phyloP scores from a whole-genome alignment of 2,329 filamentous ascomycete species.

The Penicillium thymicola region DNA sequence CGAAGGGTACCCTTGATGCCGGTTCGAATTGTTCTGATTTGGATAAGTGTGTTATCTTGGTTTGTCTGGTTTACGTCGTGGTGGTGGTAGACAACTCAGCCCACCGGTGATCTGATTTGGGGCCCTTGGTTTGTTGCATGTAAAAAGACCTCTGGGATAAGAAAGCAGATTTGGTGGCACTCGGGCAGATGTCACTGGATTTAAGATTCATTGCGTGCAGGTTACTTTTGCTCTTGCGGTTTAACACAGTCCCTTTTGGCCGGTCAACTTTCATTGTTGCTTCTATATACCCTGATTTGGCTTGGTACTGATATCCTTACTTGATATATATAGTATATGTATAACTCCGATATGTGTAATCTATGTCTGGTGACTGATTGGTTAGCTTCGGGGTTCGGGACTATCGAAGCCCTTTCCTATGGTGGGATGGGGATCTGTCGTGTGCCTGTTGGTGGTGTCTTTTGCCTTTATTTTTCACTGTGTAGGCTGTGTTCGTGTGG shows the following conservation, averaged over 20 bases:
- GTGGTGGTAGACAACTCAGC: background rate
- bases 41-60: background rate
- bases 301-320: too few species aligned
- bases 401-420: background rate
- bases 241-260: background rate
- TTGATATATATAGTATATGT: background rate
- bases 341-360: too few species aligned
- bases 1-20: too few species aligned
- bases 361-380: background rate
- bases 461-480: rapidly evolving
- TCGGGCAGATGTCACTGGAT: background rate
- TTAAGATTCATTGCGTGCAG: background rate
- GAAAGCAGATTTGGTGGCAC: background rate
- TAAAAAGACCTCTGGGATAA: rapidly evolving
- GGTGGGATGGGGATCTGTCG: background rate
- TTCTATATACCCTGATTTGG: background rate
- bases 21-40: background rate
- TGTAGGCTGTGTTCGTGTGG: too few species aligned
- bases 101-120: rapidly evolving
- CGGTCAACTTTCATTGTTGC: too few species aligned
- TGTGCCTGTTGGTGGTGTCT: background rate
- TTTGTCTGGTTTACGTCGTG: background rate
- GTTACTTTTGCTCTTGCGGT: background rate
- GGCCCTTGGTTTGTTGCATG: background rate
- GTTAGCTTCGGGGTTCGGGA: background rate